Evolutionary conservation across 345 rosid genomes (phyloP), one percentile per base, ranked within the genome.

Genomic region (Euphorbia lathyris): DNA sequence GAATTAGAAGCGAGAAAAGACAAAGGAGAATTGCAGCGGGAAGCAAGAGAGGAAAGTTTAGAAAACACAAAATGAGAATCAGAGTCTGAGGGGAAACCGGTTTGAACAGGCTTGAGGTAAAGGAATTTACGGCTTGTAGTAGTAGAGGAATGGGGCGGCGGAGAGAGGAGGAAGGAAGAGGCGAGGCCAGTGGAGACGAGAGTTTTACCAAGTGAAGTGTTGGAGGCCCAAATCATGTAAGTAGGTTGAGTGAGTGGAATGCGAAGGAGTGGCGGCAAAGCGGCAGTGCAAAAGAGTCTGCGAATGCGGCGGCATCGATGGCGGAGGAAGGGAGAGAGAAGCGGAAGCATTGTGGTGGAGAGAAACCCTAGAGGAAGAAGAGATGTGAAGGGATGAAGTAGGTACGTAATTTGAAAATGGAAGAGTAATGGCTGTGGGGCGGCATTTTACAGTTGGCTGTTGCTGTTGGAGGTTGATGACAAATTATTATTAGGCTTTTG

Each of bases 171-270:
- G 81, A 89, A 92, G 75, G 97, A 83, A 60, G 87, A 81, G 67
- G 99, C 89, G 63, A 95, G 85, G 70, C 99, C 99, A 5, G 97
- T 79, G 77, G 98, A 89, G 77, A 94, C 86, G 9, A 94, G 90
- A 80, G 98, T 94, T 87, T 94, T 91, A 67, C 96, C 98, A 32
- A 91, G 89, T 63, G 91, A 86, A 58, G 97, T 93, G 85, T 93
- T 93, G 80, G 97, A 77, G 78, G 88, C 85, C 96, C 98, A 93
- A 40, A 89, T 73, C 40, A 82, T 69, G 74, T 77, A 91, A 69
- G 90, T 82, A 5, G 98, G 97, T 73, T 85, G 84, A 70, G 82
- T 76, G 75, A 93, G 96, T 1, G 96, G 88, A 50, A 72, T 19
- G 30, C 19, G 52, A 2, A 62, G 76, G 47, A 47, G 68, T 27